Percentiles rank a stretch among this genome's conserved stretches.
Conservation (phyloP, 2,329 filamentous ascomycete species). For the Chrysoporthe deuterocubensis region DNA sequence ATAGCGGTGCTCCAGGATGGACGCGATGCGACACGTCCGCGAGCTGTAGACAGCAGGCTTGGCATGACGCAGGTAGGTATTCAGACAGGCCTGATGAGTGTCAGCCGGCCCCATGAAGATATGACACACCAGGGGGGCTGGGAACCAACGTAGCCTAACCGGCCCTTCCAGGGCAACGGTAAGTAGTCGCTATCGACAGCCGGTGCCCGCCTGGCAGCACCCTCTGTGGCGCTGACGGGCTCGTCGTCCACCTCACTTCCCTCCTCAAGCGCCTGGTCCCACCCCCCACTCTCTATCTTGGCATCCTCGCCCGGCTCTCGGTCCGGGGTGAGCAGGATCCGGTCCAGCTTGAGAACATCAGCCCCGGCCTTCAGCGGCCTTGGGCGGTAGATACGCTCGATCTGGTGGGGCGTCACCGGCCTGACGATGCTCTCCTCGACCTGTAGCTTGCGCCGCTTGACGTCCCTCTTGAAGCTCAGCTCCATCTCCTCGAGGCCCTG, state of each 20-base stretch:
- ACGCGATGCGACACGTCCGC: slow-evolving; percentile 86
- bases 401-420: neutral
- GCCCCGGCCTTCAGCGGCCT: neutral
- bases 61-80: slow-evolving; percentile 83
- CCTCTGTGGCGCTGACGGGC: slow-evolving; percentile 35
- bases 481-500: slow-evolving; percentile 56
- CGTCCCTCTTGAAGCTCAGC: slow-evolving; percentile 45
- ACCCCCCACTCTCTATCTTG: slow-evolving; percentile 24
- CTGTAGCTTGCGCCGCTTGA: slow-evolving; percentile 52
- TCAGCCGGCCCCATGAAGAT: slow-evolving; percentile 21
- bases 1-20: slow-evolving; percentile 86
- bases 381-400: neutral
- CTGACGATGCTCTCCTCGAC: slow-evolving; percentile 46
- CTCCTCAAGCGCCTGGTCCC: slow-evolving; percentile 21
- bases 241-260: slow-evolving; percentile 26
- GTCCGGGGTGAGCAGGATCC: slow-evolving; percentile 33
- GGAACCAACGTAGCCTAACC: slow-evolving; percentile 78
- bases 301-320: slow-evolving; percentile 33
- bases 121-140: neutral
- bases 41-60: slow-evolving; percentile 89
- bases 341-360: slow-evolving; percentile 25
- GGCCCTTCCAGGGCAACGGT: slow-evolving; percentile 87
- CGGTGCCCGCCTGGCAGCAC: slow-evolving; percentile 64
- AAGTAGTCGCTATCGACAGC: slow-evolving; percentile 82
- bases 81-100: slow-evolving; percentile 72